Base-by-base conservation (phyloP, 2,329 filamentous ascomycete species). In the Fusarium palustre region DNA sequence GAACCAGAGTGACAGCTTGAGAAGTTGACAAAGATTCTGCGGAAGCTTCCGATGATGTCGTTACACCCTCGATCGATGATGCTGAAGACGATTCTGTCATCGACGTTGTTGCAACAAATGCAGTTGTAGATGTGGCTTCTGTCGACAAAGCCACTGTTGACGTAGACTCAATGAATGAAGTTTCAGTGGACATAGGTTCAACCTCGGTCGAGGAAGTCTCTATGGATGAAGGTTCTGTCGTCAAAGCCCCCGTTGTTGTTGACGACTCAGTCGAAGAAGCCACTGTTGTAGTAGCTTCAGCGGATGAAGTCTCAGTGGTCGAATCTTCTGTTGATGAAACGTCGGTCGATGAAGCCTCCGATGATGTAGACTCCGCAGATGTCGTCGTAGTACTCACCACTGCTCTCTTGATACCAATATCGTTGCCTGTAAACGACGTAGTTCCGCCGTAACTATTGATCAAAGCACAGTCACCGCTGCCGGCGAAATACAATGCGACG, bases 401-500 rank as follows among this genome's bases (percentile, higher is more conserved):
- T 25, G 22, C 2, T 15, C 16, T 9, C 8, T 5, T 10, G 31
- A 36, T 11, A 2, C 22, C 47, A 11, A 49, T 0, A 7, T 49
- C 46, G 6, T 49, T 34, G 2, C 31, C 31, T 10, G 2, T 25
- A 7, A 49, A 49, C 5, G 46, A 1, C 8, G 16, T 34, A 9
- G 31, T 25, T 2, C 46, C 22, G 5, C 4, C 0, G 18, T 49
- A 36, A 25, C 0, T 11, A 8, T 34, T 4, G 22, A 49, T 49
- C 46, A 49, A 34, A 25, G 46, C 46, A 49, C 46, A 49, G 16
- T 49, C 46, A 6, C 46, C 31, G 11, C 46, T 49, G 4, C 20
- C 20, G 0, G 0, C 1, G 1, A 49, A 4, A 18, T 7, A 49
- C 5, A 49, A 36, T 4, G 46, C 46, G n/a, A 4, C 16, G 10